phyloP scores from a whole-genome alignment of 352 stramenopile species.

The Pythium grandisporangium region DNA sequence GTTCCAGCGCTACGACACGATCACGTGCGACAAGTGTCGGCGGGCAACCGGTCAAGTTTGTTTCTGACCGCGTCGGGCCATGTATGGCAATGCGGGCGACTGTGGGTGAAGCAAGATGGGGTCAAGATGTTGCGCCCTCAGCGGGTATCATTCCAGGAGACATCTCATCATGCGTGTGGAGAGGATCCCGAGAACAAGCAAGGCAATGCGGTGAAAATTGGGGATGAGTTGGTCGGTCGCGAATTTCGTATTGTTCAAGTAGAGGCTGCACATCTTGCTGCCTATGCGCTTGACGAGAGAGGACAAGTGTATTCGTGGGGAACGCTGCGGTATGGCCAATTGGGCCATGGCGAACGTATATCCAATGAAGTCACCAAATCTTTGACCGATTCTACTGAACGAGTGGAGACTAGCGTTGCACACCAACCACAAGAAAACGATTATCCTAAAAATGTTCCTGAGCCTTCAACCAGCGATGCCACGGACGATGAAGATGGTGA shows the following conservation, averaged over 20 bases:
- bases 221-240: no score
- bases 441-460: no score
- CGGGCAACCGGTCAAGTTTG: constrained; percentile 45
- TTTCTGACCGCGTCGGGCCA: constrained; percentile 39
- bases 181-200: constrained; percentile 1
- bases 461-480: no score
- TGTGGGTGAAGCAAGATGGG: constrained; percentile 47
- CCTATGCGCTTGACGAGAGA: constrained; percentile 42
- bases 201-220: background rate
- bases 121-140: constrained; percentile 38
- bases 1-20: constrained; percentile 25
- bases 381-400: no score
- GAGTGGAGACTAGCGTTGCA: no score
- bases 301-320: constrained; percentile 55
- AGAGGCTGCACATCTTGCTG: constrained; percentile 37
- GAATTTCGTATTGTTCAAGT: constrained; percentile 27
- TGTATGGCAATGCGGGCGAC: constrained; percentile 39
- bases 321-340: constrained; percentile 34
- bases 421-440: no score
- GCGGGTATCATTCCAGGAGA: constrained; percentile 12
- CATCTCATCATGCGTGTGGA: background rate
- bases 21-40: constrained; percentile 27
- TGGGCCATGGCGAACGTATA: constrained; percentile 36
- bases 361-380: no score
- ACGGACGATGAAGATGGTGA: background rate